Evolutionary conservation across 805 yeast species (phyloP), one percentile per base, ranked within the genome.

Genomic region (Cyberlindnera mrakii): DNA sequence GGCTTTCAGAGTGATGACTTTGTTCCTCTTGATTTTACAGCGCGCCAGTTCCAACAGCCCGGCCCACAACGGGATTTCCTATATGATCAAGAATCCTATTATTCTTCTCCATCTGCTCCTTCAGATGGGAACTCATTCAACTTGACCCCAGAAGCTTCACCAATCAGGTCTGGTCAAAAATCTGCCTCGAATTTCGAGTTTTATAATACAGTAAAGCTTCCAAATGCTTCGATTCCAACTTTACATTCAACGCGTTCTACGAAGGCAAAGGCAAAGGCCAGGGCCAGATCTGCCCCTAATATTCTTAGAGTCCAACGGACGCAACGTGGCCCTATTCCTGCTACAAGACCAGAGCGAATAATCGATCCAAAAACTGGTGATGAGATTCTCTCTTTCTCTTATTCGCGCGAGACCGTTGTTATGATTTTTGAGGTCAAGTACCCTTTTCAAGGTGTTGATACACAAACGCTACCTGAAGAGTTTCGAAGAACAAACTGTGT

Each of bases 401-500:
- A 63, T 40, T 59, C 66, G 5, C 57, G 55, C 37, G 51, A 58
- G 25, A 62, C 60, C 40, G 52, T 62, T 18, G 55, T 62, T 27
- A 56, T 45, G 6, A 50, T 40, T 1, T 59, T 60, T 41, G 47
- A 47, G 0, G 45, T 60, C 11, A 49, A 46, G 31, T 57, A 59
- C 31, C 62, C 64, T 2, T 13, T 36, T 1, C 20, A 34, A 5
- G 43, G 46, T 14, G 39, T 47, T 8, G 47, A 46, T 7, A 25
- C 48, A 3, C 6, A 30, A 4, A 46, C 45, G 2, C 51, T 71
- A 29, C 52, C 60, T 7, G 47, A 53, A 5, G 53, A 58, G 11
- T 74, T 73, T 49, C 46, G 62, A 37, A 42, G 35, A 10, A 61
- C 62, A 15, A 74, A 74, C 54, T 71, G 78, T 50, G 65, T 73